Conservation (phyloP, 371 early-diverging fungal species). For the Syncephalastrum racemosum region DNA sequence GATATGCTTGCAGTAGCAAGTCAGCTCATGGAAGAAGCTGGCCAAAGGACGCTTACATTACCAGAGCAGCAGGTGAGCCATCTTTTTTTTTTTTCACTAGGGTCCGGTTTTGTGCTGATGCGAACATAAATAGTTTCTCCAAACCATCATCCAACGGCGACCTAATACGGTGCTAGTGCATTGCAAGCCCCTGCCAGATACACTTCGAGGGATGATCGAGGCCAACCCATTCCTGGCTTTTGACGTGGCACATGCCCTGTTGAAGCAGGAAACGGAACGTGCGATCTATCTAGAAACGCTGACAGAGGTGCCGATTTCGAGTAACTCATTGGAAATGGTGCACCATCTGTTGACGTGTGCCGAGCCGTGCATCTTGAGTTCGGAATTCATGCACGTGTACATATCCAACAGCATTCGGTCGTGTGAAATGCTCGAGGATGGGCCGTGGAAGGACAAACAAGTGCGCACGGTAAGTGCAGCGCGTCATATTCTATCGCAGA, state of each 20-base stretch:
- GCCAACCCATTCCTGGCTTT: constrained; percentile 38
- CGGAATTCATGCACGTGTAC: constrained; percentile 62
- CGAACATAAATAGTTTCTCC: constrained; percentile 6
- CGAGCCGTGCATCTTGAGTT: constrained; percentile 26
- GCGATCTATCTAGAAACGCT: constrained; percentile 35
- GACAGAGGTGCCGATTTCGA: constrained; percentile 24
- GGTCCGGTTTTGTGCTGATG: background rate
- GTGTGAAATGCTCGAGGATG: constrained; percentile 59
- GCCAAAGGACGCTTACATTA: constrained; percentile 31
- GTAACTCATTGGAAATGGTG: constrained; percentile 63
- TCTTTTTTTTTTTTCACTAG: background rate
- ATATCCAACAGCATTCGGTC: constrained; percentile 67
- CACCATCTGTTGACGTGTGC: constrained; percentile 53
- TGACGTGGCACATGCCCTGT: constrained; percentile 26
- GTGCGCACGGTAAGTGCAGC: constrained; percentile 59
- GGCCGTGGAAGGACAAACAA: constrained; percentile 58
- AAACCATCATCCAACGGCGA: constrained; percentile 7
- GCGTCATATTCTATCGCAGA: too few relatives aligned
- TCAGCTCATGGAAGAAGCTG: constrained; percentile 20
- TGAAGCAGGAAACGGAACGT: constrained; percentile 6
- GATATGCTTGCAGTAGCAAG: background rate
- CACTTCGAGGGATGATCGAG: constrained; percentile 29
- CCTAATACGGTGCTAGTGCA: constrained; percentile 2
- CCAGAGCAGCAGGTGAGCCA: constrained; percentile 38
- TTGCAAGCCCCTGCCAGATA: constrained; percentile 20